Conservation (phyloP, 2,329 filamentous ascomycete genomes). For the Aspergillus clavatus region DNA sequence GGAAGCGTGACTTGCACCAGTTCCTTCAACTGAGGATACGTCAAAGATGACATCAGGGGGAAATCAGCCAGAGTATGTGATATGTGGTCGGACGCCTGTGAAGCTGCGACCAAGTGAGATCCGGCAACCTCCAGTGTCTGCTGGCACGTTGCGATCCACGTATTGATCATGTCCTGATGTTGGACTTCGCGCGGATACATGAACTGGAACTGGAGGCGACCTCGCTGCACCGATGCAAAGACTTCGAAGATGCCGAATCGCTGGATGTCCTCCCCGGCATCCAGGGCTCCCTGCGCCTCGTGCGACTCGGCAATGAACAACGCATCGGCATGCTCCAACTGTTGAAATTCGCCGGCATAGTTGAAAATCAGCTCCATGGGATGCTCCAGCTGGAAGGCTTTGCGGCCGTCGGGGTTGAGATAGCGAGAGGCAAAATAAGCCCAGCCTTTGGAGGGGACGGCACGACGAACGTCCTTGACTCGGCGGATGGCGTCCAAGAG, state of each 20-base stretch:
- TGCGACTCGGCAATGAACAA: constrained; percentile 9
- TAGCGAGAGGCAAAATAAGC: constrained; percentile 38
- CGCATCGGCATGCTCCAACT: constrained; percentile 10
- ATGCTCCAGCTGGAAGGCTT: constrained; percentile 13
- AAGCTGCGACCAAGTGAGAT: constrained; percentile 2
- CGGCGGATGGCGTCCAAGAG: constrained; percentile 8
- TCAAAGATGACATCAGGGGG: constrained; percentile 1
- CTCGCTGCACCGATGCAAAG: constrained; percentile 7
- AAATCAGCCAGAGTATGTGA: constrained; percentile 14
- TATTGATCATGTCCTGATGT: constrained; percentile 4
- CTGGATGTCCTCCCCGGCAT: constrained; percentile 7
- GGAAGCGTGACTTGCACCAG: neutral
- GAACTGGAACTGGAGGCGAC: constrained; percentile 8
- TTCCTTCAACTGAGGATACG: neutral
- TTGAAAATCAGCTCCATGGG: constrained; percentile 23
- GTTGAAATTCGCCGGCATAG: constrained; percentile 19
- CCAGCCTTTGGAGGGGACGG: constrained; percentile 34
- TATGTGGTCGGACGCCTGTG: constrained; percentile 1
- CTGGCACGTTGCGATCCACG: constrained; percentile 11
- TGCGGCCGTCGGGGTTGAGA: constrained; percentile 24
- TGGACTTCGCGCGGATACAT: constrained; percentile 11
- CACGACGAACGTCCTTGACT: constrained; percentile 36
- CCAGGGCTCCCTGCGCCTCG: constrained; percentile 1
- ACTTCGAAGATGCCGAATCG: constrained; percentile 14
- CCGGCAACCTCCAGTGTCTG: constrained; percentile 1